Conservation (phyloP, 1,284 basidiomycete species). For the Exobasidium cylindrosporum region DNA sequence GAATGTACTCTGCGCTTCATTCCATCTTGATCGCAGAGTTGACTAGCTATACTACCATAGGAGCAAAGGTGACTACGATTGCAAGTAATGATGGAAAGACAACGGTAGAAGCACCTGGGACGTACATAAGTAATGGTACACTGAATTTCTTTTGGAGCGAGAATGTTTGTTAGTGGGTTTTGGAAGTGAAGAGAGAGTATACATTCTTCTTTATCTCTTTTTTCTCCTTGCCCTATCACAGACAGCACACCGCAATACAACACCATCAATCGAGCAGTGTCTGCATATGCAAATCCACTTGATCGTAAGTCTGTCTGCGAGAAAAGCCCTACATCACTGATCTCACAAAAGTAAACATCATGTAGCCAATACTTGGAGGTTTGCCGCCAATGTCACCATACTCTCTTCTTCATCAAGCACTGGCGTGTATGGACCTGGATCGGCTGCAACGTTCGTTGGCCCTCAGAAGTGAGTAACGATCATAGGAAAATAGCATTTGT, state of each 20-base stretch:
- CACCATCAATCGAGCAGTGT: not conserved
- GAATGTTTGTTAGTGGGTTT: no score
- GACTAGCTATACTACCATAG: not conserved
- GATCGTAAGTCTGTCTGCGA: no score
- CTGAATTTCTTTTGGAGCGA: conserved; percentile 9
- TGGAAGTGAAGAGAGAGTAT: no score
- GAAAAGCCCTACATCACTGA: no score
- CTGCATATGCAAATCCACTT: not conserved
- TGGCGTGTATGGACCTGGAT: conserved; percentile 9
- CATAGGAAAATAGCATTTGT: no score
- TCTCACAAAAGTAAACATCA: no score
- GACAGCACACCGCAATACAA: conserved; percentile 9
- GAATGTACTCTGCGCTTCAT: not conserved
- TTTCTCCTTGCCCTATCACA: no score
- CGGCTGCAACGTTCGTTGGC: not conserved
- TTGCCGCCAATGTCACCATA: not conserved
- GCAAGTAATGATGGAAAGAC: not conserved
- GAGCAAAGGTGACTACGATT: no score
- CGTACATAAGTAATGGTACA: not conserved
- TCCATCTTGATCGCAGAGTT: not conserved
- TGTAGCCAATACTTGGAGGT: not conserved
- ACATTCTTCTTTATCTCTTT: no score
- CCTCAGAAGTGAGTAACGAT: no score
- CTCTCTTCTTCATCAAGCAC: not conserved
- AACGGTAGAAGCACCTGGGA: conserved; percentile 3